phyloP scores from a whole-genome alignment of 2,329 filamentous ascomycete species.

The Aspergillus sojae region DNA sequence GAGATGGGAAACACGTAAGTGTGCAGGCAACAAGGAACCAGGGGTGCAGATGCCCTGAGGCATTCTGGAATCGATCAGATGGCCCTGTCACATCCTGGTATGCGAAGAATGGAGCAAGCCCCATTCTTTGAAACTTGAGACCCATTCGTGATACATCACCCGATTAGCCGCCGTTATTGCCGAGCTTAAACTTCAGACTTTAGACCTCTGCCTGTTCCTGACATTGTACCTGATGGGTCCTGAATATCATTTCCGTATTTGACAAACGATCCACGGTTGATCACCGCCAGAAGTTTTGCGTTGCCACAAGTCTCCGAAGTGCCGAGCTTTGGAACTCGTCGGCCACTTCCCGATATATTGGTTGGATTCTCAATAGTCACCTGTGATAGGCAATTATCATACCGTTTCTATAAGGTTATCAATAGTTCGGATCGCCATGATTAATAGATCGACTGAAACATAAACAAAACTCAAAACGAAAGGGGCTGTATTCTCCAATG shows the following conservation, averaged over 20 bases:
- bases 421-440: background rate
- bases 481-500: background rate
- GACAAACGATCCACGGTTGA: background rate
- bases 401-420: background rate
- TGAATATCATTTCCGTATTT: background rate
- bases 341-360: background rate
- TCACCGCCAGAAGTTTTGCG: background rate
- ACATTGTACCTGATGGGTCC: slow-evolving; percentile 2
- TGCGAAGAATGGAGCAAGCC: background rate
- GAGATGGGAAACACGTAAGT: background rate
- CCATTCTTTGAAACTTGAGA: background rate
- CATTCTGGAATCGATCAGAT: slow-evolving; percentile 5
- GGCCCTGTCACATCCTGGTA: slow-evolving; percentile 1
- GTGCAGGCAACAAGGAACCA: slow-evolving; percentile 4
- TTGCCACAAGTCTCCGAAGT: background rate
- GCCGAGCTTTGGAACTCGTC: background rate
- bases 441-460: background rate
- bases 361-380: background rate
- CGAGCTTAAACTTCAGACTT: slow-evolving; percentile 1
- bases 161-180: background rate
- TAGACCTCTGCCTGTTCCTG: background rate
- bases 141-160: slow-evolving; percentile 2
- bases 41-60: background rate
- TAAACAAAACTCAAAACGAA: background rate
- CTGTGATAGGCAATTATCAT: background rate